A percentile compares a stretch with the other conserved stretches of the same genome.
These are phyloP conservation scores for Eleusine indica DNA, from an alignment of 176 grass and related monocot species.

Conservation along the genomic window DNA sequence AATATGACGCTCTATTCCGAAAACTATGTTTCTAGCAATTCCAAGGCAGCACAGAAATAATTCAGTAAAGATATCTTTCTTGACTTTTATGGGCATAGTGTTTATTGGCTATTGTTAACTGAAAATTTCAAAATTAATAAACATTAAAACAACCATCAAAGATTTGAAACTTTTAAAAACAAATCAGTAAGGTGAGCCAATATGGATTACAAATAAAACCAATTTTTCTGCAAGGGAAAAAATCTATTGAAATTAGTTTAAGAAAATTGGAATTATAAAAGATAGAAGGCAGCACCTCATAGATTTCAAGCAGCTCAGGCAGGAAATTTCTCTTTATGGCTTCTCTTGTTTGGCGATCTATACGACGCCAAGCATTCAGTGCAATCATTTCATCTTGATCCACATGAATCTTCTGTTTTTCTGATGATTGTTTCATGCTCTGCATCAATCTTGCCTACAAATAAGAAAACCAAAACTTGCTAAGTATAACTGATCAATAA, in stretches of 20 bases:
- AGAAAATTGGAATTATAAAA: not conserved
- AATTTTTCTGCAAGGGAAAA: not conserved
- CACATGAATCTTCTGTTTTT: constrained; percentile 49
- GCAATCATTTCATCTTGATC: constrained; percentile 57
- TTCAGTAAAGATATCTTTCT: not conserved
- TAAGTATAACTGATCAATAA: constrained; percentile 20
- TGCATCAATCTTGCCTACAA: constrained; percentile 70
- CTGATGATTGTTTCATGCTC: constrained; percentile 40
- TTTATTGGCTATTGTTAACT: not conserved
- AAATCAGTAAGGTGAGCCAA: not conserved
- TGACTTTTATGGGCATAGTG: not conserved
- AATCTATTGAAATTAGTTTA: not conserved
- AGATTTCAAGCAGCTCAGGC: constrained; percentile 73
- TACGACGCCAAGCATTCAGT: constrained; percentile 73
- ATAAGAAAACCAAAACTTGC: not conserved
- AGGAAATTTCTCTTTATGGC: constrained; percentile 74
- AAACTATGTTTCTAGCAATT: not conserved
- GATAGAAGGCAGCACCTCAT: constrained; percentile 56
- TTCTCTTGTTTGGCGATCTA: constrained; percentile 82
- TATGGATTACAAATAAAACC: not conserved
- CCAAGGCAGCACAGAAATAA: not conserved
- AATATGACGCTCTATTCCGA: not conserved
- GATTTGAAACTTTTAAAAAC: too few species aligned
- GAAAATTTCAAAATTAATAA: not conserved
- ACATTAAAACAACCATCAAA: too few species aligned